Conservation (phyloP, 768 basidiomycete species). For the Rhodocollybia butyracea region DNA sequence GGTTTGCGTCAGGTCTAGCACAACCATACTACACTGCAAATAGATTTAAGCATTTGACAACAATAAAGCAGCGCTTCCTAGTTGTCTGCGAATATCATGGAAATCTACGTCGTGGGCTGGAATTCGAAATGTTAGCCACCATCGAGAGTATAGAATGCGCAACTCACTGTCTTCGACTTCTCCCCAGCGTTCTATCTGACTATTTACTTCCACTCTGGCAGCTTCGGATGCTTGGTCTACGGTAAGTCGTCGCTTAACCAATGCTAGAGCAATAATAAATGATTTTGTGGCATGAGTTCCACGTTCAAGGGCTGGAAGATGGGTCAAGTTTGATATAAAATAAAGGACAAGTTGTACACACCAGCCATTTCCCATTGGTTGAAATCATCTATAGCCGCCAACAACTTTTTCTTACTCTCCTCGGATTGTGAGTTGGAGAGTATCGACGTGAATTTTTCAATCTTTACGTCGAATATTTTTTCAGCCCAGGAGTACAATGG, state of each 20-base stretch:
- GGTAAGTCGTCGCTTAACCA: slow-evolving; percentile 71
- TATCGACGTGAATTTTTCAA: slow-evolving; percentile 70
- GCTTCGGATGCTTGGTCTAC: slow-evolving; percentile 85
- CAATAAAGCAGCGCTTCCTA: slow-evolving; percentile 77
- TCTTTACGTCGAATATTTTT: slow-evolving; percentile 60
- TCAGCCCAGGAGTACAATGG: slow-evolving; percentile 82
- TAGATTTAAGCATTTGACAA: slow-evolving; percentile 25
- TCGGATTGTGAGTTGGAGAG: slow-evolving; percentile 66
- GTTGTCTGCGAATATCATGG: slow-evolving; percentile 84
- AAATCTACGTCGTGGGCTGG: slow-evolving; percentile 97
- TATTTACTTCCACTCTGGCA: slow-evolving; percentile 88
- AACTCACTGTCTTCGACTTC: slow-evolving; percentile 97
- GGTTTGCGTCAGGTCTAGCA: not conserved
- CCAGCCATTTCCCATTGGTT: slow-evolving; percentile 90
- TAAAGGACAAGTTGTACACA: slow-evolving; percentile 32
- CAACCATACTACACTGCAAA: not conserved
- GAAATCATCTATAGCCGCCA: slow-evolving; percentile 53
- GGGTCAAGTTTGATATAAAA: not conserved
- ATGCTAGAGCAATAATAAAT: slow-evolving; percentile 81
- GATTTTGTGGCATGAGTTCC: slow-evolving; percentile 89
- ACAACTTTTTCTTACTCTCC: slow-evolving; percentile 62
- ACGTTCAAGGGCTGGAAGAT: slow-evolving; percentile 77
- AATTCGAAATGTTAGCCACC: not conserved
- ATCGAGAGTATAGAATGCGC: slow-evolving; percentile 11
- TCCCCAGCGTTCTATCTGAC: slow-evolving; percentile 98